Percentiles rank a stretch among this genome's conserved stretches.
Evolutionary conservation across 2,329 filamentous ascomycete species (phyloP).

Genomic region (Alternaria ethzedia): DNA sequence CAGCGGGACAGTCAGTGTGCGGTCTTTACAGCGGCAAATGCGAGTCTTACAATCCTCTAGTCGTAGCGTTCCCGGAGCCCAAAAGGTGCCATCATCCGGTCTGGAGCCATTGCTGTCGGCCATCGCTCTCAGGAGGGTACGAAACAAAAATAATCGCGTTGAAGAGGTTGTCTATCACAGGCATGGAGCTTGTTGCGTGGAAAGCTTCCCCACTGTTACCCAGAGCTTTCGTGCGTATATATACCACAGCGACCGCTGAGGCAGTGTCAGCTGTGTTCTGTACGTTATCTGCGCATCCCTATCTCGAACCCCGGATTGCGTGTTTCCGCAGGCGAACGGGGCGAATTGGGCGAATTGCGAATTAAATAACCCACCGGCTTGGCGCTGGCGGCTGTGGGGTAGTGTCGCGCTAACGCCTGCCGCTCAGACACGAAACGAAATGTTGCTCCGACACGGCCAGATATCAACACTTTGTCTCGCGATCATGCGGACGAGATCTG

Average conservation of each 20-base stretch:
- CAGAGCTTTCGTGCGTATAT: background rate
- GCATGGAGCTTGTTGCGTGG: background rate
- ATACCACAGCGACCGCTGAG: background rate
- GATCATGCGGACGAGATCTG: background rate
- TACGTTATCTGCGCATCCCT: background rate
- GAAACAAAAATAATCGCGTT: background rate
- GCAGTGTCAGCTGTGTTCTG: background rate
- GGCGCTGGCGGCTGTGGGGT: background rate
- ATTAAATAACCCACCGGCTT: constrained; percentile 3
- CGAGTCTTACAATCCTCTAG: constrained; percentile 11
- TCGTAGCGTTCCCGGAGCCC: constrained; percentile 16
- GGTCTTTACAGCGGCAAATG: background rate
- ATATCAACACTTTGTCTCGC: background rate
- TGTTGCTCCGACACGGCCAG: background rate
- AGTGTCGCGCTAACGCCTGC: background rate
- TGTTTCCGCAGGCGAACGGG: background rate
- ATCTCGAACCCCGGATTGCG: background rate
- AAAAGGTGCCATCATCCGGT: constrained; percentile 10
- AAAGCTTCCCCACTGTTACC: background rate
- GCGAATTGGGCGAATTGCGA: background rate
- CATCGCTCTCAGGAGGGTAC: background rate
- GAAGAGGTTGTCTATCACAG: background rate
- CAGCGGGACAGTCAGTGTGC: background rate
- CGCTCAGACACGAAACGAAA: background rate
- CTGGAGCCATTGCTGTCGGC: background rate